Evolutionary conservation across 305 asterid species (phyloP), one percentile per base, ranked within the genome.

Genomic region (Fraxinus latifolia): DNA sequence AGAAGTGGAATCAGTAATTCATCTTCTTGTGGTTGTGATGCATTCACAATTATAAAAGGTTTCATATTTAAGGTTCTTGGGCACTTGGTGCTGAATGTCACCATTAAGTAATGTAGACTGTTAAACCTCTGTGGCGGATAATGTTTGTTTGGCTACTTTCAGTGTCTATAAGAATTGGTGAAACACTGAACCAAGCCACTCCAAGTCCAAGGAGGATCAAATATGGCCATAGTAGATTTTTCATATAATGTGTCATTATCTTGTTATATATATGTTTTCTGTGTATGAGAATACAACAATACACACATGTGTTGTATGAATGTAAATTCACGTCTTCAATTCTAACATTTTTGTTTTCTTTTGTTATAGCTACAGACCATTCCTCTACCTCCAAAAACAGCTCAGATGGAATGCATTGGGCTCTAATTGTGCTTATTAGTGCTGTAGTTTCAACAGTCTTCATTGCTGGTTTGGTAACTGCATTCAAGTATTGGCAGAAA

Each of bases 401-500:
- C 77, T 82, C 85, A 15, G 84, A 82, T 55, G 81, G 81, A 81
- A 84, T 79, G 83, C 91, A 82, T 76, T 93, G 96, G 98, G 78
- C 82, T 1, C 75, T 90, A 1, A 87, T 90, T 42, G 68, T 84
- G 2, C 83, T 79, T 8, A 81, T 91, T 76, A 55, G 83, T 27
- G 81, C 74, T 42, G 67, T 77, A 33, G 86, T 81, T 32, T 80
- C 86, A 1, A 65, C 74, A 29, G 67, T 89, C 60, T 2, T 90
- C 12, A 67, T 89, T 17, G 62, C 84, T 81, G 96, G 90, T 82
- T 50, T 84, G 75, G 84, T 89, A 81, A 81, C 82, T 25, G 93
- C 85, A 53, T 87, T 79, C 84, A 92, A 89, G 85, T 90, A 86
- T 80, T 90, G 92, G 91, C 92, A 92, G 89, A 90, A 79, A 83